phyloP scores from a whole-genome alignment of 306 rosid species.

The Lotus japonicus region DNA sequence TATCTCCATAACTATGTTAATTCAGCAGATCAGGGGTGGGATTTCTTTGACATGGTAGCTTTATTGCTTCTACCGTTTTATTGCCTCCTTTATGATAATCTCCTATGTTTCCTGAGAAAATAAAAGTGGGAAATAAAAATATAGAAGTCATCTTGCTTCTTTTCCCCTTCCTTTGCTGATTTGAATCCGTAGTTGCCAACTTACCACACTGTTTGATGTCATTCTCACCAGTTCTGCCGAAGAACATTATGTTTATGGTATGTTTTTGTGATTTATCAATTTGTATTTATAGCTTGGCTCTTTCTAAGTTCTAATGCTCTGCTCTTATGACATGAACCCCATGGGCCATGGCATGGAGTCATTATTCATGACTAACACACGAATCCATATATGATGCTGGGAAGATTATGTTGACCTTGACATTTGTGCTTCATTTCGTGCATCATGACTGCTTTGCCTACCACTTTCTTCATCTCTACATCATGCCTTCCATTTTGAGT shows the following conservation, averaged over 20 bases:
- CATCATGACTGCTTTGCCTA: too few relatives aligned
- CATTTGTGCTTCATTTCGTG: too few relatives aligned
- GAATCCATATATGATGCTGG: neutral
- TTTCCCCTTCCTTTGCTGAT: neutral
- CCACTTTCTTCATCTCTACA: too few relatives aligned
- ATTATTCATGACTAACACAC: neutral
- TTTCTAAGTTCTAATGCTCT: neutral
- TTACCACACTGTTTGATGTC: neutral
- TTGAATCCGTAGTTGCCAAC: neutral
- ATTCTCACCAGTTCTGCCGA: neutral
- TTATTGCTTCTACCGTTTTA: neutral
- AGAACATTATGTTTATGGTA: neutral
- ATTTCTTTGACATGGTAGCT: neutral
- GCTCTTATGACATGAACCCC: neutral
- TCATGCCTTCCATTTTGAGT: too few relatives aligned
- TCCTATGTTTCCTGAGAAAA: neutral
- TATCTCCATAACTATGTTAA: neutral
- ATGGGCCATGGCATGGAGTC: neutral
- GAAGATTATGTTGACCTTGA: neutral
- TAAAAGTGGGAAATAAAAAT: neutral
- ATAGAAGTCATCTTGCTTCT: neutral
- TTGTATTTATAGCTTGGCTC: neutral
- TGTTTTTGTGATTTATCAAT: neutral
- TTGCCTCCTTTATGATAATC: neutral
- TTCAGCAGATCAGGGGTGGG: neutral